phyloP scores from a whole-genome alignment of 163 green algal genomes.

The Scenedesmus sp. region DNA sequence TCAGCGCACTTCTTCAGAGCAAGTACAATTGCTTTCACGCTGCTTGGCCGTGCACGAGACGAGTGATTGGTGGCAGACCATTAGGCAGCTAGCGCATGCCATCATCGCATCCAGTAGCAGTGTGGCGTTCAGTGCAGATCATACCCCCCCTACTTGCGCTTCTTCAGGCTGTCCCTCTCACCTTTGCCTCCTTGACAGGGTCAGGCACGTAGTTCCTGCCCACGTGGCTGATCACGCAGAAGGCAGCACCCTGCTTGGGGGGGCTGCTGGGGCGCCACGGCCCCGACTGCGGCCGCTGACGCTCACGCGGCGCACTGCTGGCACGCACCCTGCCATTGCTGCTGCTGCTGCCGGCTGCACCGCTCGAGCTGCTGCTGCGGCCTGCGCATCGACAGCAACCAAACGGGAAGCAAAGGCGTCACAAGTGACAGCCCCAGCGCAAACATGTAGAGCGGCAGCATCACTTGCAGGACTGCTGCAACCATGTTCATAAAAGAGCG shows the following conservation, averaged over 20 bases:
- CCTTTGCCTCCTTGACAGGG: constrained; percentile 48
- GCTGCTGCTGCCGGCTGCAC: background rate
- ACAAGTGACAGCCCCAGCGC: background rate
- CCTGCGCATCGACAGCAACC: background rate
- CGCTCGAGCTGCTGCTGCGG: background rate
- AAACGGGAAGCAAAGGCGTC: background rate
- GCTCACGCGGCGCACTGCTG: constrained; percentile 24
- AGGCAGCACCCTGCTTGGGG: constrained; percentile 38
- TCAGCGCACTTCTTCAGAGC: background rate
- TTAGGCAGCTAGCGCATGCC: too few species aligned
- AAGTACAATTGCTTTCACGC: background rate
- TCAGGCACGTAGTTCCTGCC: constrained; percentile 45
- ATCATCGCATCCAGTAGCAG: too few species aligned
- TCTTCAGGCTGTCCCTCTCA: background rate
- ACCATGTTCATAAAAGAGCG: too few species aligned
- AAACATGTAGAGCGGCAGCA: background rate
- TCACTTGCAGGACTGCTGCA: too few species aligned
- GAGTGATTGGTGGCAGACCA: too few species aligned
- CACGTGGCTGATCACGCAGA: constrained; percentile 37
- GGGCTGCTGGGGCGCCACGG: constrained; percentile 34
- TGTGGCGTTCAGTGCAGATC: too few species aligned
- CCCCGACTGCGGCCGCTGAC: constrained; percentile 1
- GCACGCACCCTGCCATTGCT: background rate
- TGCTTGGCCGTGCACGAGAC: background rate
- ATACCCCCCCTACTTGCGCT: background rate